Base-by-base conservation (phyloP, 2,329 filamentous ascomycete genomes). In the Mycosphaerelloides madeirae region DNA sequence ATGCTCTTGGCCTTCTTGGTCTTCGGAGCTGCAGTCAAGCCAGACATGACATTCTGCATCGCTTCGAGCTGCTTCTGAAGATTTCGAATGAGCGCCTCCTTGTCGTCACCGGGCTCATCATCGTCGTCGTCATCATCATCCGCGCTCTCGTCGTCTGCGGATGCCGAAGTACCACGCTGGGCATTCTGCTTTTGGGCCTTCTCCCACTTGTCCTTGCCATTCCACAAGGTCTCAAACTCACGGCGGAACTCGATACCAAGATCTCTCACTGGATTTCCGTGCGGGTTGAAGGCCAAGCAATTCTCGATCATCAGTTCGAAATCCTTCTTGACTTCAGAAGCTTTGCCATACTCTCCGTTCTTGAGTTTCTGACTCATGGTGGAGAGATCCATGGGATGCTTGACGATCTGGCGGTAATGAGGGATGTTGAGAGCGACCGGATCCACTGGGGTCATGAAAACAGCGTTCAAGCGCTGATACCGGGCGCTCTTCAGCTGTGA, bases 371-470 rank as follows among this genome's bases (percentile, higher is more conserved):
- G 75, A 29, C 79, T 75, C 61, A 95, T 85, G n/a, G 87, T 95
- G 13, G 78, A 75, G 38, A 96, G 74, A 65, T 98, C 91, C 91
- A 97, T 98, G 0, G 93, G 93, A 64, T 90, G 88, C 74, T 95
- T 97, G 70, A 98, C 89, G 50, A 97, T 75, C 59, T 85, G 88
- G 65, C 93, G 87, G 64, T 98, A 98, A 18, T 85, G 84, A 1
- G 93, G 93, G 48, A 97, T 96, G 63, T 91, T 89, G 42, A 97
- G 73, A 0, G 90, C 91, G 29, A 97, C 90, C 0, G 93, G 89
- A 63, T 98, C 93, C 15, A 98, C 93, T 0, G 93, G 86, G 6
- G 78, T 71, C 58, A 87, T 71, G 70, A 98, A 98, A 47, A 86
- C 83, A 43, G 77, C 76, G 33, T 87, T 87, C 54, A 83, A 71